Percentiles rank a stretch among this genome's conserved stretches.
These are phyloP conservation scores for Candida sanyaensis DNA, from an alignment of 1,139 yeast genomes.

Conservation along the genomic window DNA sequence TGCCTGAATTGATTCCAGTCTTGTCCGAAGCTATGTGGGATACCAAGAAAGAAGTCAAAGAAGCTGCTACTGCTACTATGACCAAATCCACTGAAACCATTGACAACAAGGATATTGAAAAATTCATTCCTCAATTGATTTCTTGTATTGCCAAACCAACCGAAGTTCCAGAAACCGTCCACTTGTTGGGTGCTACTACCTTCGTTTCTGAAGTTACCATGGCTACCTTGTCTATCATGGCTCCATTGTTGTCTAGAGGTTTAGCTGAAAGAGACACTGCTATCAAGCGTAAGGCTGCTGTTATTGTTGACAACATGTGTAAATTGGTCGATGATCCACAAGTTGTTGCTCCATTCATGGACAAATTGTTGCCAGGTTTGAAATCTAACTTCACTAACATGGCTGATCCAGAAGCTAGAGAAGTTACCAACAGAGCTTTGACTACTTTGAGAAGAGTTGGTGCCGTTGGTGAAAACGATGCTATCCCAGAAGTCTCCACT, in stretches of 20 bases:
- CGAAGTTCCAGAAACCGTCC: conserved; percentile 98
- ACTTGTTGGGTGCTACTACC: conserved; percentile 98
- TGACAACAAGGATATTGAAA: conserved; percentile 99
- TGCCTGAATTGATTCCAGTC: conserved; percentile 99
- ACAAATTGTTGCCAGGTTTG: conserved; percentile 92
- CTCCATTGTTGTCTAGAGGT: conserved; percentile 98
- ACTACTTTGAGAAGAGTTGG: conserved; percentile 98
- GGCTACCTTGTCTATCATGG: conserved; percentile 99
- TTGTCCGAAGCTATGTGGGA: conserved; percentile 99
- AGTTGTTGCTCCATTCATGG: conserved; percentile 98
- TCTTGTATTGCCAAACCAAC: conserved; percentile 96
- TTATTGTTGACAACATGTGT: conserved; percentile 99
- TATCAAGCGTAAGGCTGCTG: conserved; percentile 99
- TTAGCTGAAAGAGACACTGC: conserved; percentile 99
- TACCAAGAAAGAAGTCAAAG: conserved; percentile 97
- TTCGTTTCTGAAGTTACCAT: conserved; percentile 99
- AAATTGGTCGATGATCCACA: conserved; percentile 99
- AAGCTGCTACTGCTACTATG: conserved; percentile 94
- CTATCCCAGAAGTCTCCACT: conserved; percentile 93
- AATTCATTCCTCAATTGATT: conserved; percentile 97
- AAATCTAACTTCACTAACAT: conserved; percentile 91
- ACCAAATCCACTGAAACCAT: conserved; percentile 96
- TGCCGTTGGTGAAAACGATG: conserved; percentile 87
- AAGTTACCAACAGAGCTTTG: conserved; percentile 95
- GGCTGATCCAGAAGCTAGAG: conserved; percentile 99